Percentiles rank a stretch among this genome's conserved stretches.
Conservation (phyloP, 176 grass and related monocot species). For the Avena sativa region DNA sequence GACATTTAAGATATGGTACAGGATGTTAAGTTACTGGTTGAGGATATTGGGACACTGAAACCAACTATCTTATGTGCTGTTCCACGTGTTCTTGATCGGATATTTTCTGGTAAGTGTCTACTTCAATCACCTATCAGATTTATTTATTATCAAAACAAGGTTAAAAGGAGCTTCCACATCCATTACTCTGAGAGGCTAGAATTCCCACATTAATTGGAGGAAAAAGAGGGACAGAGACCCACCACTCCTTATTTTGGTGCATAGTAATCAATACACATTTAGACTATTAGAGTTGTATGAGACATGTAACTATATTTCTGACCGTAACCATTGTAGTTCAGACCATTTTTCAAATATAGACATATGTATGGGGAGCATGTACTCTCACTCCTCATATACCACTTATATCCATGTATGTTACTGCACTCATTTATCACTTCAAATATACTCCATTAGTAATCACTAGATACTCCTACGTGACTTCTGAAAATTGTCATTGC, state of each 20-base stretch:
- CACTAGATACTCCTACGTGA: slow-evolving; percentile 1
- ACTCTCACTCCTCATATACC: slow-evolving; percentile 8
- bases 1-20: slow-evolving; percentile 48
- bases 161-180: neutral
- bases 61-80: slow-evolving; percentile 96
- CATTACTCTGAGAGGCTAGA: neutral
- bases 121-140: slow-evolving; percentile 14
- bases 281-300: neutral
- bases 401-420: slow-evolving; percentile 8
- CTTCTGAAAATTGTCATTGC: neutral
- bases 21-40: slow-evolving; percentile 93
- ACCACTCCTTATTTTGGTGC: slow-evolving; percentile 10
- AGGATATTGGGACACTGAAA: slow-evolving; percentile 87
- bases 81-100: slow-evolving; percentile 94
- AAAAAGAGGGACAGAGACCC: neutral
- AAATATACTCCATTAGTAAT: slow-evolving; percentile 17
- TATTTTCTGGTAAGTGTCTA: slow-evolving; percentile 82
- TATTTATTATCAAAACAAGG: slow-evolving; percentile 1
- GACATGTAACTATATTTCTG: neutral
- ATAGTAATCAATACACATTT: neutral
- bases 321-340: slow-evolving; percentile 14
- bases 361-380: slow-evolving; percentile 4
- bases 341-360: neutral
- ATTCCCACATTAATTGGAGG: neutral
- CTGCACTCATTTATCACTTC: slow-evolving; percentile 9